Evolutionary conservation across 768 basidiomycete species (phyloP).

Genomic region (Calvatia gigantea): DNA sequence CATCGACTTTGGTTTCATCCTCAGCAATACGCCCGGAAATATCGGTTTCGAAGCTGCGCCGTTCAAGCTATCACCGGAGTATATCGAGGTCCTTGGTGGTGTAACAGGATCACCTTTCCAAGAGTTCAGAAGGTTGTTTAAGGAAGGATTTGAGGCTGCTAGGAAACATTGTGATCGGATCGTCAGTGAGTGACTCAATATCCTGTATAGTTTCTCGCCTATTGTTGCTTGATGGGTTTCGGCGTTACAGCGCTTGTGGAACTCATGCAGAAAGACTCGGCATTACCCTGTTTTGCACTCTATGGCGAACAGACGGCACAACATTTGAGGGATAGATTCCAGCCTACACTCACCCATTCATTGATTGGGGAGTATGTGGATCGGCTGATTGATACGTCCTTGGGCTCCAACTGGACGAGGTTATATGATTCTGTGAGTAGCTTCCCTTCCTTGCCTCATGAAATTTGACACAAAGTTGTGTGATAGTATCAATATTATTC

Average conservation of each 20-base stretch:
- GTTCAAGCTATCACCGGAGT: constrained; percentile 94
- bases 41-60: constrained; percentile 99
- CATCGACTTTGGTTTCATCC: constrained; percentile 98
- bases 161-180: constrained; percentile 96
- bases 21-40: constrained; percentile 95
- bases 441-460: neutral
- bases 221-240: constrained; percentile 1
- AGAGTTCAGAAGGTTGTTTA: constrained; percentile 86
- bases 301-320: constrained; percentile 89
- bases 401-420: constrained; percentile 93
- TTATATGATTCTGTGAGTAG: constrained; percentile 86
- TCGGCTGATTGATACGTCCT: constrained; percentile 80
- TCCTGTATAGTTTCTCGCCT: neutral
- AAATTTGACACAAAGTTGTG: constrained; percentile 2
- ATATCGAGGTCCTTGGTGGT: constrained; percentile 94
- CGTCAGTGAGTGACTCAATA: constrained; percentile 73
- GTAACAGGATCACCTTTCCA: constrained; percentile 67
- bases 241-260: constrained; percentile 64
- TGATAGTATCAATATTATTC: constrained; percentile 90
- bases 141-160: constrained; percentile 89
- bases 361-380: constrained; percentile 89
- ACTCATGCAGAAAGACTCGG: constrained; percentile 97
- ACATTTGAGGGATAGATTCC: constrained; percentile 90
- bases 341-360: constrained; percentile 81
- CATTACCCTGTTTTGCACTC: constrained; percentile 85